Evolutionary conservation across 306 rosid genomes (phyloP), one percentile per base, ranked within the genome.

Genomic region (Prinsepia uniflora): DNA sequence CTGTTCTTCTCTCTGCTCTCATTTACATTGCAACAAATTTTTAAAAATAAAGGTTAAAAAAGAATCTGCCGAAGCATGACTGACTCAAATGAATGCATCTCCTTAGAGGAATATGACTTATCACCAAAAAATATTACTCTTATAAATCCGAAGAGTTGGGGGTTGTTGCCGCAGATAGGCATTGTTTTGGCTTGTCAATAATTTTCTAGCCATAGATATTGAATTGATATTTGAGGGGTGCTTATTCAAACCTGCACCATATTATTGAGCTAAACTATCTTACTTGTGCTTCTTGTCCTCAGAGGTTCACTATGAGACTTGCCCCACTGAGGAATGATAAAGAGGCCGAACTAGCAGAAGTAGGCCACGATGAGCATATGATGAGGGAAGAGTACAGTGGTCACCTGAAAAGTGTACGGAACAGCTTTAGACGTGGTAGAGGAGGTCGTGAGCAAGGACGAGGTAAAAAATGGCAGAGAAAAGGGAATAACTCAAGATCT

Each of bases 391-490:
- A 84, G 57, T 88, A 75, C 80, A 62, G 60, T 56, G 79, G 81
- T 59, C 85, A 77, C 55, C 69, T 65, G 65, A 94, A 78, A 83
- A 71, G 77, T 79, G 85, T 34, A 8, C 87, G 83, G 43, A 83
- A 85, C 76, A 81, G 81, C 70, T 73, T 79, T 17, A 91, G 85
- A 78, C 96, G 97, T 2, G 86, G 97, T 14, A 80, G 96, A 58
- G 92, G 89, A 58, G 72, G 76, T 71, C 83, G 78, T 61, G 98
- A 94, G 69, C 85, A 80, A 67, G 92, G 88, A 22, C 90, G 91
- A 56, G 81, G 84, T 78, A 94, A 78, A 78, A 87, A 73, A 78
- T 80, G 55, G 83, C 84, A 88, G 63, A 90, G 72, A 77, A 83
- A 79, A 72, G 81, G 56, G 44, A 72, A 59, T 58, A 82, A 78